A percentile compares a stretch with the other conserved stretches of the same genome.
Conservation (phyloP, 768 basidiomycete species). For the Pholiota microspora region DNA sequence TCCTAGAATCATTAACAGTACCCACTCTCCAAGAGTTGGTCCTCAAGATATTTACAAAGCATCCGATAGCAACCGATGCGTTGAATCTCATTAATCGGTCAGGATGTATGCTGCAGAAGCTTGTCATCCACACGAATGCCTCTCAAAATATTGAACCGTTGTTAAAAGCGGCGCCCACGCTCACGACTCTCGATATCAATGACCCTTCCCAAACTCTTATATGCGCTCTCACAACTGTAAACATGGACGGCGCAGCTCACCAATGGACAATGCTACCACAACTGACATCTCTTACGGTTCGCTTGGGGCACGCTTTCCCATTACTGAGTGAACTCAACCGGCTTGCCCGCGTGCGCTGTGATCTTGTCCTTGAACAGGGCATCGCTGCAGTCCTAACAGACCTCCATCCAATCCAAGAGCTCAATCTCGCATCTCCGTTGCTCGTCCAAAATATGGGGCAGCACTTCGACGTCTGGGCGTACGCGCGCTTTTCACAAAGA, state of each 20-base stretch:
- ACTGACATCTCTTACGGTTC: slow-evolving; percentile 13
- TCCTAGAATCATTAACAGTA: slow-evolving; percentile 6
- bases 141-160: slow-evolving; percentile 2
- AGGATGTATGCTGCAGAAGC: slow-evolving; percentile 5
- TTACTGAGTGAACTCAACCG: not conserved
- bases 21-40: slow-evolving; percentile 6
- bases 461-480: slow-evolving; percentile 4
- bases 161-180: slow-evolving; percentile 2
- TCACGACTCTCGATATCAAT: slow-evolving; percentile 13
- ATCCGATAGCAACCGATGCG: not conserved
- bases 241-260: not conserved
- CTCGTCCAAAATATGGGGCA: not conserved
- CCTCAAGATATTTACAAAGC: slow-evolving; percentile 1
- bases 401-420: not conserved
- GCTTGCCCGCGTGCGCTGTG: slow-evolving; percentile 12
- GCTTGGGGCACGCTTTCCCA: not conserved
- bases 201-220: slow-evolving; percentile 1
- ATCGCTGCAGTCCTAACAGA: not conserved
- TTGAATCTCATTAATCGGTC: slow-evolving; percentile 4
- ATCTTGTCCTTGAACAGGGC: slow-evolving; percentile 1
- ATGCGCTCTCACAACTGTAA: not conserved
- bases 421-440: slow-evolving; percentile 3
- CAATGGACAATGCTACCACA: slow-evolving; percentile 11
- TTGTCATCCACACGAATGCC: slow-evolving; percentile 6
- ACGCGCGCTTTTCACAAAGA: slow-evolving; percentile 1